phyloP scores from a whole-genome alignment of 305 asterid genomes.

The Fraxinus ornus region DNA sequence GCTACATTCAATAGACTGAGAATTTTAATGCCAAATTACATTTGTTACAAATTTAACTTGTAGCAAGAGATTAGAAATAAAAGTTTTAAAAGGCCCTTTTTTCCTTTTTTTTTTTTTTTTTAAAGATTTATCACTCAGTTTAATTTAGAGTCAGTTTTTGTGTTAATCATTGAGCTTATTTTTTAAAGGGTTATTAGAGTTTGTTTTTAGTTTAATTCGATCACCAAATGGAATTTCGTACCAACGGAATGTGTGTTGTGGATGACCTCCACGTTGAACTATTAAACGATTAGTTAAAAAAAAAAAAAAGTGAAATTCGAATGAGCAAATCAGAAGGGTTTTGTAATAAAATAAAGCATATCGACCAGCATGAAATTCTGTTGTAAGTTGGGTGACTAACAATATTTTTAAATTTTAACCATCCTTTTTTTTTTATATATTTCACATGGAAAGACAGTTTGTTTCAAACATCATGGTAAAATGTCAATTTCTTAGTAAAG shows the following conservation, averaged over 20 bases:
- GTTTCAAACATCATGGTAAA: background rate
- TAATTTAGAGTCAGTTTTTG: background rate
- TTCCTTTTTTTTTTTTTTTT: too few relatives aligned
- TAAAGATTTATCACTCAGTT: too few relatives aligned
- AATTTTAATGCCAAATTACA: background rate
- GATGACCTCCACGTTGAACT: background rate
- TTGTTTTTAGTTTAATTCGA: background rate
- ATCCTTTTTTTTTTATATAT: too few relatives aligned
- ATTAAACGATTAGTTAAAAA: background rate
- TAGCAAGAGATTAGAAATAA: background rate
- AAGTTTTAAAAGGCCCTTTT: background rate
- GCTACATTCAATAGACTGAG: too few relatives aligned
- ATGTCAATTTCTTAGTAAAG: background rate
- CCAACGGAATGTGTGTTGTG: background rate
- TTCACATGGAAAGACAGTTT: background rate
- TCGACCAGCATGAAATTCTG: background rate
- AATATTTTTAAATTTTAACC: too few relatives aligned
- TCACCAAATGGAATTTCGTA: background rate
- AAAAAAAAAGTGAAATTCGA: too few relatives aligned
- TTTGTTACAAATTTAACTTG: background rate
- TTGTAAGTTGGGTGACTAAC: background rate
- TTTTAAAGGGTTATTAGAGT: background rate
- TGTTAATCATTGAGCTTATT: background rate
- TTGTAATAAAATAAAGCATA: too few relatives aligned
- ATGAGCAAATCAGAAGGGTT: too few relatives aligned